Evolutionary conservation across 257 asterid genomes (phyloP), one percentile per base, ranked within the genome.

Genomic region (Solanum clarkiae): DNA sequence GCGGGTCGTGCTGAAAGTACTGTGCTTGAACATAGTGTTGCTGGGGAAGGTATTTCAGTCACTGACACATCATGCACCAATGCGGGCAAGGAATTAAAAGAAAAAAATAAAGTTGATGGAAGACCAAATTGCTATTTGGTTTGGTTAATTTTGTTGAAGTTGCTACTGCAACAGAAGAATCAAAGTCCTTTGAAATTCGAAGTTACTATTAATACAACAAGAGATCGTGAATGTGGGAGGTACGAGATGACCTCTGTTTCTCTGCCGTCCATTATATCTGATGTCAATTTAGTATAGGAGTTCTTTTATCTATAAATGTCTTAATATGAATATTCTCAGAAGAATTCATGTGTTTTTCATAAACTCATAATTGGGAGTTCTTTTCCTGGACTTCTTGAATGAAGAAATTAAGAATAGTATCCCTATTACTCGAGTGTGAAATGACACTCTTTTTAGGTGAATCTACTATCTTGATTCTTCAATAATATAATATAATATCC

Each of bases 211-310:
- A 86, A 92, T 85, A 47, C 90, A 22, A 66, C 65, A 47, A 88
- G 84, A 91, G 93, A 93, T 53, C 85, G 89, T 86, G 95, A 94
- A 87, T 89, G 80, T 45, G 98, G 95, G 86, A 91, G 93, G 90
- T 84, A 88, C 84, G 92, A 92, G 89, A 90, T 93, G 95, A 60
- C 86, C 55, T 89, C 92, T 17, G 86, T 94, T 75, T 91, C 93
- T 6, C 80, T 93, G 86, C 93, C 95, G 24, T 88, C 90, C 81
- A 56, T 29, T 9, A 53, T 54, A 53, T 79, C 62, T 77, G n/a
- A 74, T 12, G 45, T 17, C 83, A 71, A 56, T 42, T 59, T 42
- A 83, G 49, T 22, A 77, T 51, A 77, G 82, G 82, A 77, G 82
- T 24, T 54, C 7, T 29, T 75, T 75, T 75, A 5, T 22, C 54